Conservation (phyloP, 1,284 basidiomycete genomes). For the Ganoderma sinense region DNA sequence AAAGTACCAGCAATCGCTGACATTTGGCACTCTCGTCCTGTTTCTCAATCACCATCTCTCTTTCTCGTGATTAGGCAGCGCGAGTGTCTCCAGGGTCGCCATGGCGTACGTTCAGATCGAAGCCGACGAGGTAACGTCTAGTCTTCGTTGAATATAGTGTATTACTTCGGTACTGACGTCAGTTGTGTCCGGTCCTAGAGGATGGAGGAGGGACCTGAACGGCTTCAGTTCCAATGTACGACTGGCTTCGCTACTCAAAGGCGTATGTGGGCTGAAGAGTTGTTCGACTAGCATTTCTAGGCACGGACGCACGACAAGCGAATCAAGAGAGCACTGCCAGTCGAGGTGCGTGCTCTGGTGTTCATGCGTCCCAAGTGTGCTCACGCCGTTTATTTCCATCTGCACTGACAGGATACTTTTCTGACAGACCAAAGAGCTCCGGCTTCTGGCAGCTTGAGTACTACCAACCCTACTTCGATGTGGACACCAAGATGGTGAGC, state of each 20-base stretch:
- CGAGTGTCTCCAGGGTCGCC: neutral
- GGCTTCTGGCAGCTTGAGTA: conserved; percentile 83
- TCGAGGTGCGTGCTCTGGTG: conserved; percentile 31
- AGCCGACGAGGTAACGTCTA: conserved; percentile 38
- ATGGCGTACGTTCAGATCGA: conserved; percentile 45
- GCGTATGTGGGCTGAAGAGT: neutral
- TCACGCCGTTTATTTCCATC: neutral
- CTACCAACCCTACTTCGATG: conserved; percentile 83
- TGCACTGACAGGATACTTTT: conserved; percentile 44
- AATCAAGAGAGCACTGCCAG: conserved; percentile 28
- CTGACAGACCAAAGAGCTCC: conserved; percentile 46
- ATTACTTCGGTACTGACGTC: conserved; percentile 29
- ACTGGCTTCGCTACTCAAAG: neutral
- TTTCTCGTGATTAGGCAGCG: neutral
- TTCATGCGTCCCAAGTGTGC: neutral
- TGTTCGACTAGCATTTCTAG: conserved; percentile 36
- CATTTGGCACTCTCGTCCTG: neutral
- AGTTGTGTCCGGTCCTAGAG: conserved; percentile 32
- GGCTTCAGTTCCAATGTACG: conserved; percentile 44
- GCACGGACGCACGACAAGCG: conserved; percentile 36
- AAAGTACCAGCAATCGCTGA: neutral
- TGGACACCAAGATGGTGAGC: conserved; percentile 76
- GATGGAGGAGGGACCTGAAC: conserved; percentile 44
- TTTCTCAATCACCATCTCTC: neutral
- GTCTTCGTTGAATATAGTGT: neutral